Base-by-base conservation (phyloP, 2,329 filamentous ascomycete species). In the Apiospora koreana region DNA sequence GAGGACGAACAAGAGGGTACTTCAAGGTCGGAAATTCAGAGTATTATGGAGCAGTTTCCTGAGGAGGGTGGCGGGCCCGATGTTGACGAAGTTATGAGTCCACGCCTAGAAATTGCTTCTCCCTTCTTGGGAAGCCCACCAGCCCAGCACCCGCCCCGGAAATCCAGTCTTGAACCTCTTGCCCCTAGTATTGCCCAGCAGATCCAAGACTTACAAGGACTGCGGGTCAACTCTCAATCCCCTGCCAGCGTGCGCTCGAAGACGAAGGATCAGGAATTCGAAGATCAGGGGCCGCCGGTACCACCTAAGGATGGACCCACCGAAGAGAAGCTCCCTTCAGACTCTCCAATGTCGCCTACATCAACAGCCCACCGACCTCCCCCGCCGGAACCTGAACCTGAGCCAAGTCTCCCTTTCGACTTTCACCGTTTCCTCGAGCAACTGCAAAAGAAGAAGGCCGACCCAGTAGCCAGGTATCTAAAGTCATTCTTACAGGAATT, bases 341-440 rank as follows among this genome's bases (percentile, higher is more conserved):
- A 82, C 1, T 78, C 79, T 0, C 84, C 86, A 3, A 77, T 84
- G 70, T 87, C 87, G 0, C 85, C 87, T 1, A 80, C 82, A 1
- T 76, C 84, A 2, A 83, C 88, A 10, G 81, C 88, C 45, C 85
- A 92, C 73, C 85, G 89, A 12, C 91, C 90, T 18, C 92, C 92
- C 9, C 92, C 90, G 9, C 93, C 93, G 0, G 92, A 93, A 71
- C 90, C 90, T 0, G 90, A 92, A 71, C 93, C 93, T 0, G 96
- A 98, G 79, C 92, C 95, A 9, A 88, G 92, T 64, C 88, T 97
- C 38, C 94, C 95, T 0, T 99, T 99, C 76, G 96, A 99, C 82
- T 99, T 99, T 76, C 96, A 99, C 81, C 90, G 96, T 21, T 99
- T 99, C 79, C 85, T 99, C 65, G 96, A 98, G 80, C 96, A 99